Conservation (phyloP, 2,329 filamentous ascomycete species). For the Fusarium pseudoanthophilum region DNA sequence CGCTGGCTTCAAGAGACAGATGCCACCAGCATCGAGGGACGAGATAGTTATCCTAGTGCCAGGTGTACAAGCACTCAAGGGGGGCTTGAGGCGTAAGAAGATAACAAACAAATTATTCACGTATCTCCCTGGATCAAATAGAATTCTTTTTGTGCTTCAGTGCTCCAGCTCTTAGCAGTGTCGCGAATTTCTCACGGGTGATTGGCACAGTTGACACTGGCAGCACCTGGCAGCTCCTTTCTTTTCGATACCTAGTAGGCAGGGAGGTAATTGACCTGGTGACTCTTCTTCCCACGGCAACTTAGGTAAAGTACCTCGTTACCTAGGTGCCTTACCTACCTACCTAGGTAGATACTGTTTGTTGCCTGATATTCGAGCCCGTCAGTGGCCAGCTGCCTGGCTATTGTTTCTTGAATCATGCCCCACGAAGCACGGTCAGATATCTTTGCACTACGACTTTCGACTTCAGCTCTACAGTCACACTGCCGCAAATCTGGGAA, state of each 20-base stretch:
- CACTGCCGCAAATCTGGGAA: not conserved
- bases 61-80: conserved; percentile 9
- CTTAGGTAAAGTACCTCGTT: not conserved
- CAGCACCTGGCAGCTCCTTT: not conserved
- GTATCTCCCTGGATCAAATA: conserved; percentile 1
- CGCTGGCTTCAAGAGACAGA: conserved; percentile 24
- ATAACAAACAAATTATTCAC: not conserved
- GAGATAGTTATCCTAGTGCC: conserved; percentile 29
- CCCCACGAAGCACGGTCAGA: not conserved
- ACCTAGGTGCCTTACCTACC: no score
- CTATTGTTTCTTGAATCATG: not conserved
- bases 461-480: not conserved
- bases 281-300: not conserved
- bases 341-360: not conserved
- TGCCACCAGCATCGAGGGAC: conserved; percentile 28
- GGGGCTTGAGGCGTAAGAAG: not conserved
- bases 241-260: not conserved
- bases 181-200: not conserved
- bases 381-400: not conserved
- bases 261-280: not conserved
- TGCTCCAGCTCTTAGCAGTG: not conserved
- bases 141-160: not conserved
- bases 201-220: conserved; percentile 10
- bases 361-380: not conserved
- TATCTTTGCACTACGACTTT: not conserved